A percentile compares a stretch with the other conserved stretches of the same genome.
Conservation (phyloP, 345 rosid genomes). For the Excoecaria agallocha region DNA sequence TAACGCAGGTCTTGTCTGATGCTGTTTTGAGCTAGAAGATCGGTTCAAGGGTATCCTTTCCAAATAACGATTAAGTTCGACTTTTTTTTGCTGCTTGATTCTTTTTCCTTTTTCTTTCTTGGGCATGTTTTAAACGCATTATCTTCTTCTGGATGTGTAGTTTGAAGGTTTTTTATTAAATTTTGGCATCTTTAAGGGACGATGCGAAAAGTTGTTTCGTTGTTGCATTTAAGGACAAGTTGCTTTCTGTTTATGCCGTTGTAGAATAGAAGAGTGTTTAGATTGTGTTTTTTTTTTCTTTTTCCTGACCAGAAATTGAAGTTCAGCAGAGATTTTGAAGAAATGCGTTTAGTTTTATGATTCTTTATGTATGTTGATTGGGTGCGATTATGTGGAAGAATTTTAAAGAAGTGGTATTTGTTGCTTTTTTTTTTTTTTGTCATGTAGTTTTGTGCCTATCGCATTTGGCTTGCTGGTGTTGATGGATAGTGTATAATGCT, state of each 20-base stretch:
- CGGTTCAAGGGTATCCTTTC: constrained; percentile 22
- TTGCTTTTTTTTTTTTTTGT: not conserved
- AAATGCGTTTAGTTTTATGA: not conserved
- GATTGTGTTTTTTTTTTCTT: not conserved
- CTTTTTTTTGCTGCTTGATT: not conserved
- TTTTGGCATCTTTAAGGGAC: not conserved
- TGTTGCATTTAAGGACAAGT: not conserved
- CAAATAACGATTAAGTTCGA: constrained; percentile 9
- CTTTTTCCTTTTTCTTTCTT: not conserved
- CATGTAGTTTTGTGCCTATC: not conserved
- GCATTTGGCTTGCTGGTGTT: not conserved
- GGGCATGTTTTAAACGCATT: too few relatives aligned
- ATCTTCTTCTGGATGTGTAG: not conserved
- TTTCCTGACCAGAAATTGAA: not conserved
- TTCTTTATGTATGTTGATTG: not conserved
- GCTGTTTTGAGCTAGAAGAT: constrained; percentile 32
- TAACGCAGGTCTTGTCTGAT: constrained; percentile 23
- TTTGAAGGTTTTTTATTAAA: not conserved
- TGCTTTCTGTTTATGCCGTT: not conserved
- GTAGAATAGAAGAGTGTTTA: not conserved
- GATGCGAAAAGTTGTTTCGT: not conserved
- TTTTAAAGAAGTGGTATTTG: not conserved
- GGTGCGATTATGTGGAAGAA: not conserved
- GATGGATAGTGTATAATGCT: not conserved
- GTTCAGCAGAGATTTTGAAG: not conserved